phyloP scores from a whole-genome alignment of 164 flowering plant genomes.

The Chimonanthus praecox region DNA sequence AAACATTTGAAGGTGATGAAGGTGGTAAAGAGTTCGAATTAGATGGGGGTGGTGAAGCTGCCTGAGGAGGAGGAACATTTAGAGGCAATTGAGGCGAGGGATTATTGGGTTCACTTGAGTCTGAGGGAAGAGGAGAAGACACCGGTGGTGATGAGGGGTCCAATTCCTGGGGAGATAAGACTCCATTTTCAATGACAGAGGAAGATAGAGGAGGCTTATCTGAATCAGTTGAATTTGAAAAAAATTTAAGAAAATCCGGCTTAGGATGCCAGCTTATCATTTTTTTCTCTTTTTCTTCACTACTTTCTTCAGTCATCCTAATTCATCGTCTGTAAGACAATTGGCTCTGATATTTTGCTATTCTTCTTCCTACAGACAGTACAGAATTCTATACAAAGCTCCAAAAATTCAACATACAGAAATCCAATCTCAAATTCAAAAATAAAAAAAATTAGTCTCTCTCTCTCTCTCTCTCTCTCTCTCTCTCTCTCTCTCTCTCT shows the following conservation, averaged over 20 bases:
- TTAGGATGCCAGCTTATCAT: not conserved
- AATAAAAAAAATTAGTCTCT: not conserved
- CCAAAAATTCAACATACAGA: not conserved
- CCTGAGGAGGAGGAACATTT: not conserved
- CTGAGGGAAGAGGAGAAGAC: conserved; percentile 12
- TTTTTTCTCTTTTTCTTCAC: not conserved
- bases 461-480: not conserved
- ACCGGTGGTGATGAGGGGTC: not conserved
- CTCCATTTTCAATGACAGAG: not conserved
- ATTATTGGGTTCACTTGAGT: not conserved
- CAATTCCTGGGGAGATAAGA: not conserved
- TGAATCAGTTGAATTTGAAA: not conserved
- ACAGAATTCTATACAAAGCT: not conserved
- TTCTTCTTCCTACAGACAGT: not conserved
- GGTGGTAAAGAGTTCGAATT: not conserved
- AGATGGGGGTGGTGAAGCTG: not conserved
- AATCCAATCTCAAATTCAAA: not conserved
- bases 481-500: not conserved
- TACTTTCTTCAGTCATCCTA: not conserved
- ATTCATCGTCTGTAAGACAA: not conserved
- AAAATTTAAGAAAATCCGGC: not conserved
- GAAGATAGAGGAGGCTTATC: not conserved
- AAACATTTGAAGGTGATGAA: not conserved
- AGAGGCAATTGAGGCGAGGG: not conserved
- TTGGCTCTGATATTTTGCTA: not conserved